Evolutionary conservation across 2,329 filamentous ascomycete genomes (phyloP), one percentile per base, ranked within the genome.

Genomic region (Rhinocladiella mackenziei): DNA sequence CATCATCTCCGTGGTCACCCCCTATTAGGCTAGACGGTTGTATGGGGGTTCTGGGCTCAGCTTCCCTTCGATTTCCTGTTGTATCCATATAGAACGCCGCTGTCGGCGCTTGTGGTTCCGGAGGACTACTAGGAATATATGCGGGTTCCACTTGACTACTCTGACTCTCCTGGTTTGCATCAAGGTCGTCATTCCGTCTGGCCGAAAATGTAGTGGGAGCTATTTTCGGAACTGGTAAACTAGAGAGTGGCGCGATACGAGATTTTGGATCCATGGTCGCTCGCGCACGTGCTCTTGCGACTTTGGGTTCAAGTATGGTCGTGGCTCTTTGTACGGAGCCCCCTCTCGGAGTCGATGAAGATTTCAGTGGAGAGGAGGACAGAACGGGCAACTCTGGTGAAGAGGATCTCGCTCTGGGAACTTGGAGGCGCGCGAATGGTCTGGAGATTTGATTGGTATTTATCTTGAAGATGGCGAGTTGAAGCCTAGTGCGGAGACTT

Each of bases 401-500:
- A 2, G 39, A 28, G 22, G 45, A 45, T 6, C 32, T 41, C 11
- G 10, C 14, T 29, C 47, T 43, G 29, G 46, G 53, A 2, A 43
- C 33, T 13, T 49, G 42, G 10, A 57, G 48, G 17, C 52, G 54
- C 15, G 45, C 47, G 35, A 58, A 56, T 2, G 56, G 56, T 29
- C 26, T 47, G 11, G 36, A 51, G 6, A 54, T 51, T 42, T 58
- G 56, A 31, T 55, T 56, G 8, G 56, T 57, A 29, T 56, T 37
- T 11, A 58, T 50, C 39, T 58, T 58, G 50, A 52, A 58, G 20
- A 53, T 31, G 22, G 56, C 56, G 9, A 58, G 55, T 35, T 57
- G 56, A 4, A 58, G 43, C 15, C 55, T 51, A 8, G 55, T 56
- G 15, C 53, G 54, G 4, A 57, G 48, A 6, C 48, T 45, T 35